Conservation (phyloP, 176 grass and related monocot genomes). For the Aegilops sharonensis region DNA sequence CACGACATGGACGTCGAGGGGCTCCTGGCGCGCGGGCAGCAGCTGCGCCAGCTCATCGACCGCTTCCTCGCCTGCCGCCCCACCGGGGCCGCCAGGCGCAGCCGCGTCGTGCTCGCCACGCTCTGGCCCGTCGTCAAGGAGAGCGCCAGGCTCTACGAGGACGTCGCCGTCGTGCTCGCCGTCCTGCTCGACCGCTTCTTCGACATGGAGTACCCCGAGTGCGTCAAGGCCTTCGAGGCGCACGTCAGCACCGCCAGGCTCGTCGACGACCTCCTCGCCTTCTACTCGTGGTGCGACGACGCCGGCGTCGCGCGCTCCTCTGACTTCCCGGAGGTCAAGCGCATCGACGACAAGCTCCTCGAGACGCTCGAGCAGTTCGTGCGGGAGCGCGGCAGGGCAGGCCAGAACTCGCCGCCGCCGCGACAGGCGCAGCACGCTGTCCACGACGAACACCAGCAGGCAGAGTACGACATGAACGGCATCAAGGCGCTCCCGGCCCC, state of each 20-base stretch:
- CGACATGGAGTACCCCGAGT: conserved; percentile 69
- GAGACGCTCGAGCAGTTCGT: conserved; percentile 74
- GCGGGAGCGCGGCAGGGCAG: conserved; percentile 39
- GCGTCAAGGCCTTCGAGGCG: conserved; percentile 69
- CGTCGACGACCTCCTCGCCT: conserved; percentile 51
- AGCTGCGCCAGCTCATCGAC: conserved; percentile 55
- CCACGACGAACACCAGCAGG: not conserved
- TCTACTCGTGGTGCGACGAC: conserved; percentile 65
- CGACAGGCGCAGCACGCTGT: not conserved
- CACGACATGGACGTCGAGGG: conserved; percentile 55
- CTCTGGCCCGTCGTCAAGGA: conserved; percentile 44
- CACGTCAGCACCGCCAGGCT: conserved; percentile 60
- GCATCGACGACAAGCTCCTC: conserved; percentile 56
- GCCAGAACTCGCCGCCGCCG: conserved; percentile 34
- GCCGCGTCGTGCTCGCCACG: conserved; percentile 52
- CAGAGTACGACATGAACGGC: conserved; percentile 29
- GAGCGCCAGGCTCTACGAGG: conserved; percentile 51
- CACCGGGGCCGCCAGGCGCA: conserved; percentile 38
- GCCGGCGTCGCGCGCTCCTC: conserved; percentile 44
- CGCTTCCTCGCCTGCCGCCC: conserved; percentile 70
- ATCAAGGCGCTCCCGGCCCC: conserved; percentile 66
- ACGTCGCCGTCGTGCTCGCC: conserved; percentile 48
- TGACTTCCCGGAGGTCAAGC: conserved; percentile 56
- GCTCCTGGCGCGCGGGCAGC: conserved; percentile 48
- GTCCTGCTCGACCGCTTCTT: conserved; percentile 76